A percentile compares a stretch with the other conserved stretches of the same genome.
Evolutionary conservation across 2,329 filamentous ascomycete genomes (phyloP).

Genomic region (Penicillium sp.): DNA sequence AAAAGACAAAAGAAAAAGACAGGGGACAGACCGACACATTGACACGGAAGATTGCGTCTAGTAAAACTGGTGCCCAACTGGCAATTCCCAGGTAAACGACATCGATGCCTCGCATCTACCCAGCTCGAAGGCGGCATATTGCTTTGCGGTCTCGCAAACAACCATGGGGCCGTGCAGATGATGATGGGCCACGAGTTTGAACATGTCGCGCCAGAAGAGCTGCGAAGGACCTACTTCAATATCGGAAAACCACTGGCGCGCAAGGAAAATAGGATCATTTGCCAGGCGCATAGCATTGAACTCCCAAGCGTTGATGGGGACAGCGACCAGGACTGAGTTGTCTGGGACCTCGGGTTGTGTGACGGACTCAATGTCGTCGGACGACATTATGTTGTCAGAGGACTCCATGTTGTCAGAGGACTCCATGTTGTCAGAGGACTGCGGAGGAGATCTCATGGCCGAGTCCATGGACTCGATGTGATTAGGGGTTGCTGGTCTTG

Average conservation of each 20-base stretch:
- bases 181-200: not conserved
- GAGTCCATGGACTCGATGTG: too few species aligned
- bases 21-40: too few species aligned
- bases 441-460: too few species aligned
- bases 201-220: not conserved
- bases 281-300: not conserved
- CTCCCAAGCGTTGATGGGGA: not conserved
- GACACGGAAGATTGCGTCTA: too few species aligned
- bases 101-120: not conserved
- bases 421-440: too few species aligned
- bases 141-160: not conserved
- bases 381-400: too few species aligned
- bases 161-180: not conserved
- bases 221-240: not conserved
- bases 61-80: not conserved
- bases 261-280: not conserved
- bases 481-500: too few species aligned
- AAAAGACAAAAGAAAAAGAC: too few species aligned
- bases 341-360: not conserved
- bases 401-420: too few species aligned
- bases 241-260: not conserved
- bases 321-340: not conserved
- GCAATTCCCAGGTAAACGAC: not conserved
- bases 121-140: not conserved
- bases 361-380: not conserved